Conservation (phyloP, 108 stramenopile genomes). For the Aurantiochytrium sp. region DNA sequence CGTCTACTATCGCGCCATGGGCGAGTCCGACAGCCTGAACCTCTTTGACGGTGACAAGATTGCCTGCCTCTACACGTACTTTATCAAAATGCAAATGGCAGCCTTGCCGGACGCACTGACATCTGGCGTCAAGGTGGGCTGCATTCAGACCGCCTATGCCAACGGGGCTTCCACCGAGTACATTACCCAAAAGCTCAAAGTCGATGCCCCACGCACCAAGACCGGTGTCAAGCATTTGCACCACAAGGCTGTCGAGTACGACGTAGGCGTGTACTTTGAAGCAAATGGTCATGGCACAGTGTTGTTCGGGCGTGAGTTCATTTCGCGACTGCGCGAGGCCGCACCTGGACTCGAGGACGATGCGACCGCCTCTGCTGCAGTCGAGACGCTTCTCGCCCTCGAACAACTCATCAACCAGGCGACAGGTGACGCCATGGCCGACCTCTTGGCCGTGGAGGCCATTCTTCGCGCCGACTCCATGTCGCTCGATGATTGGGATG, state of each 20-base stretch:
- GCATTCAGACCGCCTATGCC: slow-evolving; percentile 98
- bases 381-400: slow-evolving; percentile 43
- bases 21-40: slow-evolving; percentile 32
- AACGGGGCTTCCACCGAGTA: slow-evolving; percentile 88
- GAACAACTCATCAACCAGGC: slow-evolving; percentile 78
- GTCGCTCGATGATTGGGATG: slow-evolving; percentile 67
- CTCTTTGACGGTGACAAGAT: slow-evolving; percentile 96
- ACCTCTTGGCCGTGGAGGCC: slow-evolving; percentile 83
- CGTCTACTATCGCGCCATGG: slow-evolving; percentile 73
- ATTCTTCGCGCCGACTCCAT: slow-evolving; percentile 58
- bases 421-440: slow-evolving; percentile 92
- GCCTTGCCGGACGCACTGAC: neutral
- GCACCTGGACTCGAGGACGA: neutral
- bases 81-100: slow-evolving; percentile 47
- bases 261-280: slow-evolving; percentile 98
- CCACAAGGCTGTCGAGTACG: slow-evolving; percentile 78
- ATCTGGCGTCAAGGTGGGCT: slow-evolving; percentile 52
- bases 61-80: slow-evolving; percentile 71
- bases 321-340: neutral
- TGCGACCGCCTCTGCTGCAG: slow-evolving; percentile 3
- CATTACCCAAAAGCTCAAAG: slow-evolving; percentile 37
- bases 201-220: neutral
- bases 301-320: slow-evolving; percentile 63
- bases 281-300: slow-evolving; percentile 99
- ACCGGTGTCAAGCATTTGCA: slow-evolving; percentile 97